These are phyloP conservation scores for Tulasnella sp. DNA, from an alignment of 768 basidiomycete species.

Conservation along the genomic window DNA sequence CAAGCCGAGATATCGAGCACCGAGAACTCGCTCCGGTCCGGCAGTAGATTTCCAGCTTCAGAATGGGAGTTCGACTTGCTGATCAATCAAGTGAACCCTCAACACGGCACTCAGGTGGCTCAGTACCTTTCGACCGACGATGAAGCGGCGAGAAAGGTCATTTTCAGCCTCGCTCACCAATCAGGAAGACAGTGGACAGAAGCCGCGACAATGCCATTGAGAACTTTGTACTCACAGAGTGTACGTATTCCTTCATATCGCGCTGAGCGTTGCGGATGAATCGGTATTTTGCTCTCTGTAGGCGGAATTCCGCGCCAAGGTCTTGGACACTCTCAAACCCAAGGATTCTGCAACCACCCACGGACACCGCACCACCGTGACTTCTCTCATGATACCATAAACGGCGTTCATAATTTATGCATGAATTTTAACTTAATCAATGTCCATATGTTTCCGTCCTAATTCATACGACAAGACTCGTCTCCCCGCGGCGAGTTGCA, in stretches of 20 bases:
- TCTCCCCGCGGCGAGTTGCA: neutral
- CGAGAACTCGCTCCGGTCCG: neutral
- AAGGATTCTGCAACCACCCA: neutral
- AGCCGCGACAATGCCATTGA: neutral
- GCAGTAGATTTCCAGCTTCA: neutral
- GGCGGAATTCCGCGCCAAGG: neutral
- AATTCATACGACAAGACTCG: neutral
- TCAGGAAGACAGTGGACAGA: neutral
- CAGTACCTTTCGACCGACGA: slow-evolving; percentile 1
- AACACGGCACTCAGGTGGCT: neutral
- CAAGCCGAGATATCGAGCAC: neutral
- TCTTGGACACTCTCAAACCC: neutral
- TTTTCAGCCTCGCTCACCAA: neutral
- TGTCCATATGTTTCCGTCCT: neutral
- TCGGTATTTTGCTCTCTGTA: neutral
- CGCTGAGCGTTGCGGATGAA: neutral
- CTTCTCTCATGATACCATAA: neutral
- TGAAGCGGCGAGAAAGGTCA: neutral
- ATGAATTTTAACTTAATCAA: neutral
- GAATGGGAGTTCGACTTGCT: slow-evolving; percentile 9
- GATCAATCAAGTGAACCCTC: neutral
- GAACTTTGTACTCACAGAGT: neutral
- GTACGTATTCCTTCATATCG: neutral
- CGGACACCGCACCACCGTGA: neutral
- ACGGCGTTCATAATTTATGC: neutral